These are phyloP conservation scores for Lyophyllum semitale DNA, from an alignment of 768 basidiomycete genomes.

Conservation along the genomic window DNA sequence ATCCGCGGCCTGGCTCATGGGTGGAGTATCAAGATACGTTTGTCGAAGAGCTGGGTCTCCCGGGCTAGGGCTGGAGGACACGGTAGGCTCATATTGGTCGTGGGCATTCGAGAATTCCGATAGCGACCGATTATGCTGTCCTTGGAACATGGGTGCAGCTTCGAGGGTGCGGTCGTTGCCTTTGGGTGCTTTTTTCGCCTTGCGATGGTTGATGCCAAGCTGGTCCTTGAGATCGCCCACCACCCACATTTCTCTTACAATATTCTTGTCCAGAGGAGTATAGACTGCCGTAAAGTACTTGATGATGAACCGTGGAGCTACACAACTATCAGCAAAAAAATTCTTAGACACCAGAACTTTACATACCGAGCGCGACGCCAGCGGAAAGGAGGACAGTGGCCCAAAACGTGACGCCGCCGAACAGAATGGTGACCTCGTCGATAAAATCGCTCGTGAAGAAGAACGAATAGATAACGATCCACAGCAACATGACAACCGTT, in stretches of 20 bases:
- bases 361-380: slow-evolving; percentile 69
- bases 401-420: slow-evolving; percentile 84
- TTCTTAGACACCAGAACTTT: slow-evolving; percentile 5
- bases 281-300: slow-evolving; percentile 75
- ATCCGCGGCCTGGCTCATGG: slow-evolving; percentile 34
- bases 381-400: slow-evolving; percentile 70
- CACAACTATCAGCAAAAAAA: not conserved
- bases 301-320: slow-evolving; percentile 81
- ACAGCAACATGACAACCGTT: slow-evolving; percentile 78
- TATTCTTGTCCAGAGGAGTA: slow-evolving; percentile 81
- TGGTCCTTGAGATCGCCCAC: slow-evolving; percentile 79
- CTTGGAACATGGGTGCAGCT: slow-evolving; percentile 70
- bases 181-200: slow-evolving; percentile 44
- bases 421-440: slow-evolving; percentile 72
- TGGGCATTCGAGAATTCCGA: slow-evolving; percentile 56
- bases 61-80: slow-evolving; percentile 21
- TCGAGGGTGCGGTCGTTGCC: slow-evolving; percentile 44
- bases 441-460: slow-evolving; percentile 73
- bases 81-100: slow-evolving; percentile 51
- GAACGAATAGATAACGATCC: slow-evolving; percentile 88
- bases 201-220: slow-evolving; percentile 70
- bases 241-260: slow-evolving; percentile 93
- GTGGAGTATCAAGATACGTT: slow-evolving; percentile 50
- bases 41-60: slow-evolving; percentile 39
- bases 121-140: slow-evolving; percentile 61